phyloP scores from a whole-genome alignment of 441 rosid genomes.

The Populus trichocarpa region DNA sequence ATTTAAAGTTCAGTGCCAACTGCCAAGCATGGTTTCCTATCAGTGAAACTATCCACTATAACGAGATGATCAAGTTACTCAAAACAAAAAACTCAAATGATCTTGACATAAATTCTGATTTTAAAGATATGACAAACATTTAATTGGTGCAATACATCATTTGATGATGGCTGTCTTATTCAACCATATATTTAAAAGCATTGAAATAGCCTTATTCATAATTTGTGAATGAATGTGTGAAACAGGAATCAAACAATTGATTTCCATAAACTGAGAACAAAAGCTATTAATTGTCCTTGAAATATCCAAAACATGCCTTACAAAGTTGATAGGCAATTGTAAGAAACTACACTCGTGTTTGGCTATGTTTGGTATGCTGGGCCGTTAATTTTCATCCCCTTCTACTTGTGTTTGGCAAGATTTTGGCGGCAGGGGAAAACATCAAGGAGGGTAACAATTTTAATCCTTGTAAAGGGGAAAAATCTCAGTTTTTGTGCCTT shows the following conservation, averaged over 20 bases:
- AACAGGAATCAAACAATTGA: neutral
- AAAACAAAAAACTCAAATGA: neutral
- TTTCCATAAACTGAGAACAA: neutral
- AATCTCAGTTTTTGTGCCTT: neutral
- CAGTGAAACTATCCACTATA: neutral
- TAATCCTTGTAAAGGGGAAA: neutral
- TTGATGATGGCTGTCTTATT: neutral
- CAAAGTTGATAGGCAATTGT: neutral
- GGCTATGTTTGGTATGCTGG: neutral
- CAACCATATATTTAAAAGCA: neutral
- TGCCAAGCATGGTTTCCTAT: neutral
- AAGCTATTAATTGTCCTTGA: neutral
- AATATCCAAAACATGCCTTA: neutral
- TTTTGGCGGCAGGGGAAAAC: neutral
- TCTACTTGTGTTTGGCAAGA: neutral
- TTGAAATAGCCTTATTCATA: neutral
- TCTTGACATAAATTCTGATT: neutral
- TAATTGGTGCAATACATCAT: neutral
- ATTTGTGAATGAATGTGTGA: neutral
- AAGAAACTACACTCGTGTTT: neutral
- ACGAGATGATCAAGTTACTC: neutral
- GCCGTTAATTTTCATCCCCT: neutral
- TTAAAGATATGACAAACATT: neutral
- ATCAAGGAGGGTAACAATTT: neutral
- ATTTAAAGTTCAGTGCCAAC: neutral